Base-by-base conservation (phyloP, 108 stramenopile genomes). In the Fragilaria radians region DNA sequence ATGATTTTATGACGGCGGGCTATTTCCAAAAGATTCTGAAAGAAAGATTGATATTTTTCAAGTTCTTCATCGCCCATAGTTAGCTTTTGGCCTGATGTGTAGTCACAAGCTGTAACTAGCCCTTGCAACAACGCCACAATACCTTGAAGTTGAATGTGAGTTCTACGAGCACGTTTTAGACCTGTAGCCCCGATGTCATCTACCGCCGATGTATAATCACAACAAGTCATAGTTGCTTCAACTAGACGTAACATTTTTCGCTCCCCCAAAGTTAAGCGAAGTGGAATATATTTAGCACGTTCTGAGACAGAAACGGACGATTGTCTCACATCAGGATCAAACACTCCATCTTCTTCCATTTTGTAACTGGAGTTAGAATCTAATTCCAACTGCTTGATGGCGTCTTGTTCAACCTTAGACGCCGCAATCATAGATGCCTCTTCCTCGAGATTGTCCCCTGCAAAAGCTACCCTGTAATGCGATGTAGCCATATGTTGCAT, bases 1-100 rank as follows among this genome's bases (percentile, higher is more conserved):
- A 89, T 68, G 26, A 94, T 79, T 56, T 94, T 94, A 63, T 94
- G 85, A 22, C 92, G 80, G 5, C 92, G 86, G 1, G 87, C 89
- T 4, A 93, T 71, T 67, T 88, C 86, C 61, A 83, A 81, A n/a
- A n/a, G n/a, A n/a, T n/a, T 33, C 63, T 63, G 66, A 64, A 83
- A 68, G 56, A 62, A 68, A 1, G 34, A 4, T 34, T 72, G 62
- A 57, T 60, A 71, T 3, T 72, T 52, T 21, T 31, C 50, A 54
- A 54, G 72, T 28, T 63, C 42, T 21, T 75, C 78, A 28, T 63
- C 66, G 17, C 53, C 30, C 34, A 65, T 2, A 9, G n/a, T n/a
- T n/a, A n/a, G n/a, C n/a, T n/a, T n/a, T n/a, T 81, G 79, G 28
- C 87, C 87, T 24, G 61, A 54, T 11, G 58, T 32, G 54, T 81